Evolutionary conservation across 164 flowering plant species (phyloP), one percentile per base, ranked within the genome.

Genomic region (Euptelea pleiosperma): DNA sequence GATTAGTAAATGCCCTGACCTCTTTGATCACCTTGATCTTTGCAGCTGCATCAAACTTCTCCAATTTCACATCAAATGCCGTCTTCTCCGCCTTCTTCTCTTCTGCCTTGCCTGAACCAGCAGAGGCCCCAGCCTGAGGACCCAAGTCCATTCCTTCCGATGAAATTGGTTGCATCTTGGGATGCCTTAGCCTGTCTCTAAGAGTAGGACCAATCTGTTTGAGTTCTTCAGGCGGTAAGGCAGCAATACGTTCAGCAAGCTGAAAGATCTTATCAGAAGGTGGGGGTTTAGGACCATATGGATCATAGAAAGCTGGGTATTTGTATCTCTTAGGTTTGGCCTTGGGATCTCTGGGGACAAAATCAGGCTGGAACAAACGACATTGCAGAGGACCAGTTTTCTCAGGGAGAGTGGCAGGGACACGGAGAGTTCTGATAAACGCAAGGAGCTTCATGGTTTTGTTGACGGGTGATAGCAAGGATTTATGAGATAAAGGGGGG

Each of bases 11-110:
- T 6, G 81, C 68, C 47, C 94, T 84, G 7, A 88, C 87, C 74
- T 91, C 96, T 61, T 91, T 91, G 51, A 91, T 89, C 40, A 91
- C 90, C 83, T 88, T 91, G 57, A 91, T 75, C 62, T 90, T 87
- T 0, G 91, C 73, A 22, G 88, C 76, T 0, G 88, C 82, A 48
- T 84, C 98, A 64, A 82, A 91, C 58, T 86, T 86, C 77, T 88
- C 94, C 71, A 91, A 53, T 70, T 85, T 89, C 39, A 89, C 85
- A 72, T 86, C 89, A 60, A 86, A 91, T 2, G 84, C 84, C 0
- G 92, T 89, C 54, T 89, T 91, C 74, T 86, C 96, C 2, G 57
- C 82, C 70, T 77, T 78, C 72, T 82, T 76, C 70, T 84, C 87
- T 70, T 73, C 85, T 5, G 65, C 75, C 65, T 73, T 68, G 3